Conservation (phyloP, 2,329 filamentous ascomycete species). For the Fusarium sp. region DNA sequence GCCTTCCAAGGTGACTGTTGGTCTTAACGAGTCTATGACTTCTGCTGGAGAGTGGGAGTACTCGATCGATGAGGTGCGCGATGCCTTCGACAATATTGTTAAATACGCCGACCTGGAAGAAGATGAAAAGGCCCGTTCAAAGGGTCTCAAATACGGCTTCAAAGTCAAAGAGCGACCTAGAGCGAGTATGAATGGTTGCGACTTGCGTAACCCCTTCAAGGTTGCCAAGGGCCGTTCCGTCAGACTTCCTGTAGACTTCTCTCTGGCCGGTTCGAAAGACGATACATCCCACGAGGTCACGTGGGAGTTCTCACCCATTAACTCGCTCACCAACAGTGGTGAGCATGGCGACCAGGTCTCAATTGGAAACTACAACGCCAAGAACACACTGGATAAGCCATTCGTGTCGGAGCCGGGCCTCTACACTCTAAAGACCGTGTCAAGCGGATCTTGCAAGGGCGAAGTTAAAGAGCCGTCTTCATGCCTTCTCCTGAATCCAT, state of each 20-base stretch:
- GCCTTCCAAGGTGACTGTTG: constrained; percentile 76
- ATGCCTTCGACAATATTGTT: constrained; percentile 87
- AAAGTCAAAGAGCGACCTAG: constrained; percentile 86
- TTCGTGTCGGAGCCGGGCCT: constrained; percentile 79
- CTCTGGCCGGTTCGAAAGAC: constrained; percentile 63
- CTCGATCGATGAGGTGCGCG: constrained; percentile 88
- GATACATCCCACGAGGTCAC: constrained; percentile 76
- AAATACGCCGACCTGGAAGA: constrained; percentile 74
- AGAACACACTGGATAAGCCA: constrained; percentile 69
- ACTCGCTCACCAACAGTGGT: constrained; percentile 72
- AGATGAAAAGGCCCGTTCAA: constrained; percentile 71
- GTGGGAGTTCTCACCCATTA: constrained; percentile 83
- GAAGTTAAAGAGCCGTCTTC: constrained; percentile 93
- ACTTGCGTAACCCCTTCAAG: constrained; percentile 80
- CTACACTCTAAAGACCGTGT: constrained; percentile 83
- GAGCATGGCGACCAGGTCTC: constrained; percentile 71
- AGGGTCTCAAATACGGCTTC: constrained; percentile 78
- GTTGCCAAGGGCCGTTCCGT: constrained; percentile 77
- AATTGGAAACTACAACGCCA: constrained; percentile 66
- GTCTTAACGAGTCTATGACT: constrained; percentile 88
- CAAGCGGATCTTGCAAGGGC: constrained; percentile 82
- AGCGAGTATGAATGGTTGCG: constrained; percentile 76
- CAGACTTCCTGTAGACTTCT: constrained; percentile 75
- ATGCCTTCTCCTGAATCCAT: constrained; percentile 90
- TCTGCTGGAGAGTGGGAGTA: constrained; percentile 86